A percentile compares a stretch with the other conserved stretches of the same genome.
Evolutionary conservation across 140 eudicot species (phyloP).

Genomic region (Ambrosia hybrid): DNA sequence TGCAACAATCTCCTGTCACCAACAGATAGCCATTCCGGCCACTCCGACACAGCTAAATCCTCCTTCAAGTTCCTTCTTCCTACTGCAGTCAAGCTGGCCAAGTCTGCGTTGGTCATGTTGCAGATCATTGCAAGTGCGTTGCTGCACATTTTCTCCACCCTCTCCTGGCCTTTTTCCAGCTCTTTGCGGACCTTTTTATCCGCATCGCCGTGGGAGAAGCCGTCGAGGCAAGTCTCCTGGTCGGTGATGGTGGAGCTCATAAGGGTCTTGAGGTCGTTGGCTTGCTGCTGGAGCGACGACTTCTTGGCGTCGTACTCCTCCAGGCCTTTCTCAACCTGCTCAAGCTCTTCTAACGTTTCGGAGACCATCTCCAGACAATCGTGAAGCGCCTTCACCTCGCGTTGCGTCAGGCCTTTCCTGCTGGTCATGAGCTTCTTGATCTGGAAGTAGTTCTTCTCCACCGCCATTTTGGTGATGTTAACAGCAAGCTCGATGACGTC

Average conservation of each 20-base stretch:
- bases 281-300: conserved; percentile 50
- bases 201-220: conserved; percentile 64
- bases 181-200: conserved; percentile 57
- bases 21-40: background rate
- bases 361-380: conserved; percentile 71
- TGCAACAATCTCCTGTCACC: background rate
- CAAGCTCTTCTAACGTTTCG: conserved; percentile 74
- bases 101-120: too few species aligned
- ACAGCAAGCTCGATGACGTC: conserved; percentile 64
- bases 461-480: conserved; percentile 47
- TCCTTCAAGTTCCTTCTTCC: too few species aligned
- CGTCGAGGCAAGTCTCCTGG: conserved; percentile 84
- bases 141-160: conserved; percentile 80
- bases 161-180: conserved; percentile 38
- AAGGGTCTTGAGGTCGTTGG: conserved; percentile 69
- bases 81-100: too few species aligned
- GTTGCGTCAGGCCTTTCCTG: conserved; percentile 40
- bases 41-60: background rate
- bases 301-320: conserved; percentile 43
- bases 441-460: conserved; percentile 42
- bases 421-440: conserved; percentile 43
- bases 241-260: conserved; percentile 79
- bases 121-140: conserved; percentile 74
- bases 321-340: conserved; percentile 43
- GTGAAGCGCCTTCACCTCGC: conserved; percentile 59